A percentile compares a stretch with the other conserved stretches of the same genome.
Conservation (phyloP, 2,329 filamentous ascomycete species). For the Fusarium tuaranense region DNA sequence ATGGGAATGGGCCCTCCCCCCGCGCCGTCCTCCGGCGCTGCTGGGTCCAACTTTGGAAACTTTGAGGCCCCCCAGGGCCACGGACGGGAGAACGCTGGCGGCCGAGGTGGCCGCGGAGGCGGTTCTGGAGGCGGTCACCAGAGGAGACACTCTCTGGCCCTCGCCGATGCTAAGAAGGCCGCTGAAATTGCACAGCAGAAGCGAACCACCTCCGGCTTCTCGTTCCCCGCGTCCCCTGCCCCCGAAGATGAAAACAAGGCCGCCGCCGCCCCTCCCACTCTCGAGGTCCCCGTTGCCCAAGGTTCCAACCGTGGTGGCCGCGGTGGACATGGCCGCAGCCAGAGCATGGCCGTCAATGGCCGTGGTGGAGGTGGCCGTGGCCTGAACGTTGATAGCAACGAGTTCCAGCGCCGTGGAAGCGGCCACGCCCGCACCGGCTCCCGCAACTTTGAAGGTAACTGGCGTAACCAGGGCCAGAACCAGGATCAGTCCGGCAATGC, state of each 20-base stretch:
- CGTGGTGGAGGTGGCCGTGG: slow-evolving; percentile 79
- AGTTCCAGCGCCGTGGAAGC: slow-evolving; percentile 82
- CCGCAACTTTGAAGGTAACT: slow-evolving; percentile 97
- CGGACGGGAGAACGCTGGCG: slow-evolving; percentile 55
- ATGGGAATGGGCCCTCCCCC: slow-evolving; percentile 90
- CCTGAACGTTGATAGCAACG: slow-evolving; percentile 64
- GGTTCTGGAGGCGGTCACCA: slow-evolving; percentile 83
- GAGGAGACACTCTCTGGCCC: slow-evolving; percentile 91
- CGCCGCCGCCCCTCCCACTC: slow-evolving; percentile 45
- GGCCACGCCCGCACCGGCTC: slow-evolving; percentile 87
- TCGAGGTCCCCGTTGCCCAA: slow-evolving; percentile 53
- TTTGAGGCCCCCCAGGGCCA: slow-evolving; percentile 70
- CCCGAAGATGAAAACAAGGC: slow-evolving; percentile 62
- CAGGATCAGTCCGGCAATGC: slow-evolving; percentile 66
- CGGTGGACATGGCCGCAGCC: slow-evolving; percentile 79
- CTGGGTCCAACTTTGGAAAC: slow-evolving; percentile 82
- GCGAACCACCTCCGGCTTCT: slow-evolving; percentile 91
- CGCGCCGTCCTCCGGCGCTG: slow-evolving; percentile 90
- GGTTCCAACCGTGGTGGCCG: slow-evolving; percentile 65
- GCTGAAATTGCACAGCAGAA: slow-evolving; percentile 98
- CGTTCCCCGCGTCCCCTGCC: slow-evolving; percentile 82
- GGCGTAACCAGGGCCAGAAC: slow-evolving; percentile 81
- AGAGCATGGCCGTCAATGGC: slow-evolving; percentile 87
- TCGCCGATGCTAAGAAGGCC: slow-evolving; percentile 97
- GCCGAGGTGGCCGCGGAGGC: slow-evolving; percentile 76